phyloP scores from a whole-genome alignment of 495 filamentous ascomycete genomes.

The Aspergillus bridgeri region DNA sequence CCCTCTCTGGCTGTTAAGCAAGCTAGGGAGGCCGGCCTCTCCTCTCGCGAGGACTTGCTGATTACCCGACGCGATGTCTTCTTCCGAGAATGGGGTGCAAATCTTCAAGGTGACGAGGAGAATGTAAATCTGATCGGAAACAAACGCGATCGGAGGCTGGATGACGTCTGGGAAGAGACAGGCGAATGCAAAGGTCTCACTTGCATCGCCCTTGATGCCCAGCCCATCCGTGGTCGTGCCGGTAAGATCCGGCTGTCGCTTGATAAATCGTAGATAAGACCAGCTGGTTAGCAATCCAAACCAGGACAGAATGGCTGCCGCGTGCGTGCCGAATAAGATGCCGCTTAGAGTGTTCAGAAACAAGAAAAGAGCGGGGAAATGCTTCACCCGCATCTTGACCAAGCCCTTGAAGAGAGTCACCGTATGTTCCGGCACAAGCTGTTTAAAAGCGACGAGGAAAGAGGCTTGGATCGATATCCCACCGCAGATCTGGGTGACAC shows the following conservation, averaged over 20 bases:
- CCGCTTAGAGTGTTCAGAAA: constrained; percentile 72
- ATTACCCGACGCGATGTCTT: constrained; percentile 78
- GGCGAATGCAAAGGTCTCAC: constrained; percentile 91
- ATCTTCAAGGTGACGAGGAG: constrained; percentile 68
- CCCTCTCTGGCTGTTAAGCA: constrained; percentile 48
- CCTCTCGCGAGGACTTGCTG: constrained; percentile 63
- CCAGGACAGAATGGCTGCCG: constrained; percentile 76
- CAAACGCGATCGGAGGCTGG: constrained; percentile 68
- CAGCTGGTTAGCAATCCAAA: constrained; percentile 84
- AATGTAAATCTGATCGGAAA: constrained; percentile 73
- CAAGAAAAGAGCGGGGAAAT: constrained; percentile 89
- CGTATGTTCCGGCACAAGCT: constrained; percentile 97
- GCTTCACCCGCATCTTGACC: constrained; percentile 85
- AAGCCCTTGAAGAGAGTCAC: constrained; percentile 86
- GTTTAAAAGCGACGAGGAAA: constrained; percentile 97
- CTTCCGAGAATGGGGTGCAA: constrained; percentile 81
- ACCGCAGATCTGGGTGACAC: constrained; percentile 70
- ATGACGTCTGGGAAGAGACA: constrained; percentile 90
- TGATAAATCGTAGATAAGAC: constrained; percentile 96
- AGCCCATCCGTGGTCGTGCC: constrained; percentile 50
- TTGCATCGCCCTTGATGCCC: constrained; percentile 74
- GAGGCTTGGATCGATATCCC: constrained; percentile 85
- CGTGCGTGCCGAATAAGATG: constrained; percentile 77
- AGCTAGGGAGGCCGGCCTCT: constrained; percentile 62
- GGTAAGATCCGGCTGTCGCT: constrained; percentile 63